These are phyloP conservation scores for Mycena crocata DNA, from an alignment of 768 basidiomycete species.

Conservation along the genomic window DNA sequence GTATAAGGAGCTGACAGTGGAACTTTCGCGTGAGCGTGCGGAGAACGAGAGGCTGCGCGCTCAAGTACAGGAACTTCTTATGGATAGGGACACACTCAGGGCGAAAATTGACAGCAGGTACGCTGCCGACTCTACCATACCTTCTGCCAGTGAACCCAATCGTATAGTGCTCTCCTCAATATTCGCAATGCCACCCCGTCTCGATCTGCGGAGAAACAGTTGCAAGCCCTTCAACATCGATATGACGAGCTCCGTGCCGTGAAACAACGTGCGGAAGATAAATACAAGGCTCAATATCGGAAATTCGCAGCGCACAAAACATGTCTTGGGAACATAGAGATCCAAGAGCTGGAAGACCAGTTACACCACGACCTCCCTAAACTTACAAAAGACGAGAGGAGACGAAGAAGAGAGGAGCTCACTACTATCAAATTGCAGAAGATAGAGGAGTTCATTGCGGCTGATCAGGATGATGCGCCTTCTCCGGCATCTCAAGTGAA, in stretches of 20 bases:
- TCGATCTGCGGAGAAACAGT: slow-evolving; percentile 8
- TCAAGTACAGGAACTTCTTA: neutral
- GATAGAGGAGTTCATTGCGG: slow-evolving; percentile 5
- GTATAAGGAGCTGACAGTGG: slow-evolving; percentile 8
- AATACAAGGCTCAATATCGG: slow-evolving; percentile 23
- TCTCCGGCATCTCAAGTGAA: neutral
- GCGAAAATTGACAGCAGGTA: slow-evolving; percentile 11
- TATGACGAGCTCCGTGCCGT: slow-evolving; percentile 20
- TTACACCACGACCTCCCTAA: neutral
- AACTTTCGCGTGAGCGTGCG: neutral
- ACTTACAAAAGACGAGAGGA: slow-evolving; percentile 20
- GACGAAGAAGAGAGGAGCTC: slow-evolving; percentile 10
- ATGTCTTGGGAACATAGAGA: slow-evolving; percentile 10
- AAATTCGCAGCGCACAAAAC: slow-evolving; percentile 1
- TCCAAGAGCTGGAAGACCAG: slow-evolving; percentile 9
- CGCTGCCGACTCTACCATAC: neutral
- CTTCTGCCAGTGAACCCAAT: neutral
- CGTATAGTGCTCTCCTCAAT: neutral
- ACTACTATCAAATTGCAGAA: slow-evolving; percentile 1
- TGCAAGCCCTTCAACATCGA: slow-evolving; percentile 17
- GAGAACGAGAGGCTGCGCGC: slow-evolving; percentile 8
- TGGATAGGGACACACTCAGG: slow-evolving; percentile 4
- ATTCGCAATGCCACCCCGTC: slow-evolving; percentile 9
- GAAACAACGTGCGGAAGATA: slow-evolving; percentile 27
- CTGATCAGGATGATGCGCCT: slow-evolving; percentile 3